Percentiles rank a stretch among this genome's conserved stretches.
Conservation (phyloP, 768 basidiomycete species). For the Lentinula detonsa region DNA sequence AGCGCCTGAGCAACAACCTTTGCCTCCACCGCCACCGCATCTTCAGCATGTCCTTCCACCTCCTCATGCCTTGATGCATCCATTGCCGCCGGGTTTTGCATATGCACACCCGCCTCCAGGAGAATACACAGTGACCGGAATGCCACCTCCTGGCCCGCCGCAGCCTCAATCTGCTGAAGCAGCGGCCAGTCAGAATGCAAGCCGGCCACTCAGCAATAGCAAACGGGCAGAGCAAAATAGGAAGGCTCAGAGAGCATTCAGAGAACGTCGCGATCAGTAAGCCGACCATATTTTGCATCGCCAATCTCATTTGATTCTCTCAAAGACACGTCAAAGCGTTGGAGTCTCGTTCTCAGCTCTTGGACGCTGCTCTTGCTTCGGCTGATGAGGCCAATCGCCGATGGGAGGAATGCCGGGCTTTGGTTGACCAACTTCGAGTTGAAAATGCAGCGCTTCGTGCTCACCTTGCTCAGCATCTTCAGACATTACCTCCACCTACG, state of each 20-base stretch:
- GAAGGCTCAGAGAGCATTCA: constrained; percentile 88
- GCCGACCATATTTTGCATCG: constrained; percentile 21
- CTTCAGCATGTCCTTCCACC: constrained; percentile 53
- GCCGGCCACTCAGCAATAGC: constrained; percentile 65
- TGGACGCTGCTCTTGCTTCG: constrained; percentile 80
- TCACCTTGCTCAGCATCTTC: constrained; percentile 47
- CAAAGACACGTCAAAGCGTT: constrained; percentile 80
- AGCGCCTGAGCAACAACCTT: constrained; percentile 21
- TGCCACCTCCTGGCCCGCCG: constrained; percentile 27
- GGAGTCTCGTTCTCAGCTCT: constrained; percentile 77
- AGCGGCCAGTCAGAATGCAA: constrained; percentile 19
- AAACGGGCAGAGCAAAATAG: constrained; percentile 94
- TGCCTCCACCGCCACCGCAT: constrained; percentile 25
- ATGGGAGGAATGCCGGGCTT: constrained; percentile 86
- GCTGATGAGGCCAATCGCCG: constrained; percentile 86
- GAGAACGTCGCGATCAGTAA: constrained; percentile 86
- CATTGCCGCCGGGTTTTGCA: constrained; percentile 41
- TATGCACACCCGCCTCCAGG: constrained; percentile 28
- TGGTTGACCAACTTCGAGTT: constrained; percentile 82
- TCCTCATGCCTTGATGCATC: constrained; percentile 47
- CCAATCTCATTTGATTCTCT: constrained; percentile 9
- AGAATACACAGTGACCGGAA: constrained; percentile 52
- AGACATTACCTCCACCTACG: constrained; percentile 29
- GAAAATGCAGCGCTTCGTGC: constrained; percentile 78
- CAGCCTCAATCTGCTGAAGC: constrained; percentile 18